A percentile compares a stretch with the other conserved stretches of the same genome.
Conservation (phyloP, 2,329 filamentous ascomycete species). For the Aspergillus tanneri region DNA sequence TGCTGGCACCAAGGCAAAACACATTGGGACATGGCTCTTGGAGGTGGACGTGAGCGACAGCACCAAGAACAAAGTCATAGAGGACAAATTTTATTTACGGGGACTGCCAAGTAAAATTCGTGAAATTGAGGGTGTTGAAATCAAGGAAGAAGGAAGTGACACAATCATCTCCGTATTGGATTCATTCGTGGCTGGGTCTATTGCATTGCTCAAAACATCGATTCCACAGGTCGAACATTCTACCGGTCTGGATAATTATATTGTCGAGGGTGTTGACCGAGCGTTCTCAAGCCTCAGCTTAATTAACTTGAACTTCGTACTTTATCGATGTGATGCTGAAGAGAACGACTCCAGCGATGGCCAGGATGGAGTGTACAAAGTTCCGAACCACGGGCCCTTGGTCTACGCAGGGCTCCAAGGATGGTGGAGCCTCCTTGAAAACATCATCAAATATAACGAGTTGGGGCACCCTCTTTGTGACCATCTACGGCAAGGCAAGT, state of each 20-base stretch:
- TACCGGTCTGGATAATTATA: conserved; percentile 77
- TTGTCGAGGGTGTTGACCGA: conserved; percentile 74
- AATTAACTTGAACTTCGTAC: conserved; percentile 82
- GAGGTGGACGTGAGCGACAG: conserved; percentile 79
- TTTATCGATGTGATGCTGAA: conserved; percentile 90
- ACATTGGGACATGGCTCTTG: conserved; percentile 87
- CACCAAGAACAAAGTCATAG: conserved; percentile 61
- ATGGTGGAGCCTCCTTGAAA: conserved; percentile 90
- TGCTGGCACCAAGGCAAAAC: conserved; percentile 77
- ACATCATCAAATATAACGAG: conserved; percentile 84
- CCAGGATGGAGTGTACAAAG: conserved; percentile 80
- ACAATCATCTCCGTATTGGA: conserved; percentile 78
- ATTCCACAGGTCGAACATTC: conserved; percentile 85
- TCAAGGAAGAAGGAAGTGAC: conserved; percentile 70
- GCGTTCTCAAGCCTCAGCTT: conserved; percentile 75
- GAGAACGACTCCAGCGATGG: conserved; percentile 76
- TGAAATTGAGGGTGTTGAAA: conserved; percentile 68
- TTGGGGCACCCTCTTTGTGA: conserved; percentile 91
- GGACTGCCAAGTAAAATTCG: conserved; percentile 83
- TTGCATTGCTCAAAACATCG: conserved; percentile 94
- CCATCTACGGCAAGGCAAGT: conserved; percentile 85
- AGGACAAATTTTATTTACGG: conserved; percentile 69
- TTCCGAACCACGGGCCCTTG: conserved; percentile 78
- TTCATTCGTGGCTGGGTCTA: conserved; percentile 87
- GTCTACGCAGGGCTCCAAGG: conserved; percentile 97